phyloP scores from a whole-genome alignment of 2,329 filamentous ascomycete genomes.

The Paramyrothecium sp. region DNA sequence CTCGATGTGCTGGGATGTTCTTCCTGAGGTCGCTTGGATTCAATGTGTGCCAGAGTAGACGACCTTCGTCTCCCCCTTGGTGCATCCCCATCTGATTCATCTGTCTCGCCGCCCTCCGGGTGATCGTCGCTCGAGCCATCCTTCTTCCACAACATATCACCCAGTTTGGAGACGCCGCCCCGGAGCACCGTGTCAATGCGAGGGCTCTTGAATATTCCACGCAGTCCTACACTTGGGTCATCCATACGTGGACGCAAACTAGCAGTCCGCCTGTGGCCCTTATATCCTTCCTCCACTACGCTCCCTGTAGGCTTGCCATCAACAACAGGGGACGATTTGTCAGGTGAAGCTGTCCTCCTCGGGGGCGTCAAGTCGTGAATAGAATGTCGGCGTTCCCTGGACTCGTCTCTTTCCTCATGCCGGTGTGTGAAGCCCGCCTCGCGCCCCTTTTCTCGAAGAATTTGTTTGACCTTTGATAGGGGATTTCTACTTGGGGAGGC shows the following conservation, averaged over 20 bases:
- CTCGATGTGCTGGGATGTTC: conserved; percentile 32
- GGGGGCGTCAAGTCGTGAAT: conserved; percentile 22
- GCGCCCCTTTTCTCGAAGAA: conserved; percentile 53
- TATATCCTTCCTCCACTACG: conserved; percentile 45
- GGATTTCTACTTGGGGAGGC: conserved; percentile 63
- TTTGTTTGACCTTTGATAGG: conserved; percentile 52
- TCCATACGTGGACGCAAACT: conserved; percentile 43
- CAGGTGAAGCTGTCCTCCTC: conserved; percentile 15
- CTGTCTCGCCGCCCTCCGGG: conserved; percentile 39
- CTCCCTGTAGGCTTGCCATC: conserved; percentile 33
- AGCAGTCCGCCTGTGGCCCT: conserved; percentile 44
- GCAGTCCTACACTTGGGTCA: conserved; percentile 31
- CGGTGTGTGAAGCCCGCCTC: conserved; percentile 36
- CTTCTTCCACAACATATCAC: conserved; percentile 57
- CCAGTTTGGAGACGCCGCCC: conserved; percentile 54
- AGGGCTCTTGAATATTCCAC: conserved; percentile 75
- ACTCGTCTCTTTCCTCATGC: conserved; percentile 30
- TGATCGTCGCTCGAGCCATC: conserved; percentile 35
- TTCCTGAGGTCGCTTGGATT: conserved; percentile 28
- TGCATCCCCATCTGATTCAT: conserved; percentile 48
- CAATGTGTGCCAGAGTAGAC: conserved; percentile 32
- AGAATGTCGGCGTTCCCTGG: conserved; percentile 17
- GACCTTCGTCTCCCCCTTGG: conserved; percentile 36
- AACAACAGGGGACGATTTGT: conserved; percentile 8
- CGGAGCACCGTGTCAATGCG: conserved; percentile 72